Evolutionary conservation across 2,329 filamentous ascomycete species (phyloP).

Genomic region (Xylaria sp.): DNA sequence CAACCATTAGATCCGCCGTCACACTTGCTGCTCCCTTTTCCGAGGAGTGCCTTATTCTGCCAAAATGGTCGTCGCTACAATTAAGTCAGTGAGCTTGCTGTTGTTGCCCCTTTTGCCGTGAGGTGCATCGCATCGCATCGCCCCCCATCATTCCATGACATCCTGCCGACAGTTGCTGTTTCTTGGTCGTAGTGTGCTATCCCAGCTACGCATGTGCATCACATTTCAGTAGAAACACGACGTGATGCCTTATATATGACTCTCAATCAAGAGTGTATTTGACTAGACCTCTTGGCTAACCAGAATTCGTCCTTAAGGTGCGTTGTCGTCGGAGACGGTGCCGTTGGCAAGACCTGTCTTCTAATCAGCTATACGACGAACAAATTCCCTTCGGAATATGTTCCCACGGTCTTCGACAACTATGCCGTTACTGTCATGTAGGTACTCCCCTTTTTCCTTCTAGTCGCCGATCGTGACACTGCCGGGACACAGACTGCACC

Average conservation of each 20-base stretch:
- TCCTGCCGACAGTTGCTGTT: conserved; percentile 19
- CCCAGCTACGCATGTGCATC: conserved; percentile 30
- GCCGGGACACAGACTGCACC: conserved; percentile 7
- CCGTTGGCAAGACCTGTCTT: conserved; percentile 98
- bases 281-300: conserved; percentile 38
- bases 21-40: conserved; percentile 18
- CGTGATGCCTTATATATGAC: conserved; percentile 30
- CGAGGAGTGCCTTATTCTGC: conserved; percentile 40
- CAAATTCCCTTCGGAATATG: conserved; percentile 99
- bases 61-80: conserved; percentile 72
- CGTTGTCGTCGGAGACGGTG: conserved; percentile 99
- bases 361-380: conserved; percentile 99
- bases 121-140: conserved; percentile 30
- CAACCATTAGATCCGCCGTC: conserved; percentile 27
- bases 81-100: conserved; percentile 64
- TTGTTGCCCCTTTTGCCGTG: conserved; percentile 31
- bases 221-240: conserved; percentile 28
- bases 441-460: conserved; percentile 54
- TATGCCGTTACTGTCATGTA: conserved; percentile 99
- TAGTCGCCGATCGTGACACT: conserved; percentile 3
- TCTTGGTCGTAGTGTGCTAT: conserved; percentile 24
- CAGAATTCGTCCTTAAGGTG: conserved; percentile 70
- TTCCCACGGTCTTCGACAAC: conserved; percentile 99
- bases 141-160: conserved; percentile 23
- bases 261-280: conserved; percentile 17